Evolutionary conservation across 2,329 filamentous ascomycete species (phyloP).

Genomic region (Neonectria magnoliae): DNA sequence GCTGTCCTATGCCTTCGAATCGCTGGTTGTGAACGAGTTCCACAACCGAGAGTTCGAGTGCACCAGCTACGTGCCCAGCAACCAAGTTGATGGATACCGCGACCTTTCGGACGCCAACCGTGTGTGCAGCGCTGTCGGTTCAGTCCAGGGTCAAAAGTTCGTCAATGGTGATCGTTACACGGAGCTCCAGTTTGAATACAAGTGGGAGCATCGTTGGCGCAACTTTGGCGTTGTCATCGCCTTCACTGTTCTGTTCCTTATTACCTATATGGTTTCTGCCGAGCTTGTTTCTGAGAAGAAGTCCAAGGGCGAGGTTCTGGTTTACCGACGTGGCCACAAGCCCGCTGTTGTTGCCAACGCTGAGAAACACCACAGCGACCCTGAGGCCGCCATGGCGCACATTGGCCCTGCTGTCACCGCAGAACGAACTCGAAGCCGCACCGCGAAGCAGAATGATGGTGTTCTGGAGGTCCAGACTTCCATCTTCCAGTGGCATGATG

Average conservation of each 20-base stretch:
- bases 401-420: constrained; percentile 61
- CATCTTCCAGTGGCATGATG: constrained; percentile 86
- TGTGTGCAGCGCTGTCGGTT: constrained; percentile 59
- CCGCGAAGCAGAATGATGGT: constrained; percentile 53
- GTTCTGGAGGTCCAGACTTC: constrained; percentile 69
- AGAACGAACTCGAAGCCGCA: constrained; percentile 49
- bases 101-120: constrained; percentile 41
- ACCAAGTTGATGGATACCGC: constrained; percentile 40
- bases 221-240: constrained; percentile 76
- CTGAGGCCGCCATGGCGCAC: constrained; percentile 61
- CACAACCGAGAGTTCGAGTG: constrained; percentile 68
- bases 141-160: constrained; percentile 53
- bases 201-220: constrained; percentile 70
- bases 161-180: constrained; percentile 62
- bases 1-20: constrained; percentile 82
- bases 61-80: constrained; percentile 55
- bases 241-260: constrained; percentile 70
- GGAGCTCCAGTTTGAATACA: constrained; percentile 60
- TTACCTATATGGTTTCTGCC: constrained; percentile 70
- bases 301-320: constrained; percentile 80
- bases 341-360: constrained; percentile 65
- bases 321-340: constrained; percentile 77
- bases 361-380: constrained; percentile 71
- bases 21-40: constrained; percentile 87
- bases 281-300: constrained; percentile 74